phyloP scores from a whole-genome alignment of 345 rosid genomes.

The Microthlaspi erraticum region DNA sequence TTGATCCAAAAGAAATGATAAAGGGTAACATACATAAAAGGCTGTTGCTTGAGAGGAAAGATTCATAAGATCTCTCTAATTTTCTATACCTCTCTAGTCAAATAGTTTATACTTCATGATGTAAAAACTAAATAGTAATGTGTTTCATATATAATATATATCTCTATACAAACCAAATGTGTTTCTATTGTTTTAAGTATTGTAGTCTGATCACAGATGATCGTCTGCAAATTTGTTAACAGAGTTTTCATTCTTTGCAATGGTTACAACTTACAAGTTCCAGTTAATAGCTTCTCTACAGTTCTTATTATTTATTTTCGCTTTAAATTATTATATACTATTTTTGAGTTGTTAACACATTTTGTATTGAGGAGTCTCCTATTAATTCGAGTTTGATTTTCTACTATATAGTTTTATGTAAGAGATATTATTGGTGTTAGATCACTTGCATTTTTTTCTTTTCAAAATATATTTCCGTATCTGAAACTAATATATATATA shows the following conservation, averaged over 20 bases:
- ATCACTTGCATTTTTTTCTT: not conserved
- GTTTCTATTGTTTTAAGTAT: no score
- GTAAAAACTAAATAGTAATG: not conserved
- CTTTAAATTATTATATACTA: no score
- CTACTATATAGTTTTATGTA: not conserved
- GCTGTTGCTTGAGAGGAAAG: conserved; percentile 25
- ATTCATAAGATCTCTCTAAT: not conserved
- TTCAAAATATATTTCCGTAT: not conserved
- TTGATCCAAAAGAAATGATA: conserved; percentile 22
- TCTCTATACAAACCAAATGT: not conserved
- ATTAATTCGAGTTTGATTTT: not conserved
- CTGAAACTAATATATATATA: no score
- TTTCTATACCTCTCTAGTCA: not conserved
- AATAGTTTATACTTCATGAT: not conserved
- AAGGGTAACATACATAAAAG: conserved; percentile 18
- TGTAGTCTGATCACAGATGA: no score
- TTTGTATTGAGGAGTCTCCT: not conserved
- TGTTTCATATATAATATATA: not conserved
- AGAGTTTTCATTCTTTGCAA: no score
- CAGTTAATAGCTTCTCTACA: no score
- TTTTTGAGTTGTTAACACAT: no score
- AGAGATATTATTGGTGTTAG: not conserved
- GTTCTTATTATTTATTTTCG: no score
- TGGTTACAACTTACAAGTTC: no score
- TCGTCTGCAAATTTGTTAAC: no score